A percentile compares a stretch with the other conserved stretches of the same genome.
phyloP scores from a whole-genome alignment of 1,284 basidiomycete genomes.

The Boletus holoroseus region DNA sequence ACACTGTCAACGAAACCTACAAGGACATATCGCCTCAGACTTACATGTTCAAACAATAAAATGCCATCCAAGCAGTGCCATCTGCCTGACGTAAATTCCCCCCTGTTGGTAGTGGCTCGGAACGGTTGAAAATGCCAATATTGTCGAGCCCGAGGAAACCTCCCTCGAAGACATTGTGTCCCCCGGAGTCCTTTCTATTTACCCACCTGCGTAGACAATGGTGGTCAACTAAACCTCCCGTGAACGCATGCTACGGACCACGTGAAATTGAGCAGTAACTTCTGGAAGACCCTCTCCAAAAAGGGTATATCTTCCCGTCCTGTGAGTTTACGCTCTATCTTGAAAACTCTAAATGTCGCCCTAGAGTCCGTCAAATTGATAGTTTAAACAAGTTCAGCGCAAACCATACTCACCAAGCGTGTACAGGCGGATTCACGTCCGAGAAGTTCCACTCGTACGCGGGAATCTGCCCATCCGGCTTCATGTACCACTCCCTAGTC shows the following conservation, averaged over 20 bases:
- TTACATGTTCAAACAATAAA: conserved; percentile 94
- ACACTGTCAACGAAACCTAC: conserved; percentile 2
- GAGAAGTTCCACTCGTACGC: conserved; percentile 99
- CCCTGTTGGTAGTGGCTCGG: conserved; percentile 92
- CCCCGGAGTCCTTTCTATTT: conserved; percentile 92
- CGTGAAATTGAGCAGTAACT: conserved; percentile 93
- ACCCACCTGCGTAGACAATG: conserved; percentile 71
- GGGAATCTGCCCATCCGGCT: conserved; percentile 95
- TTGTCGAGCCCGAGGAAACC: conserved; percentile 98
- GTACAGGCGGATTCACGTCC: conserved; percentile 96
- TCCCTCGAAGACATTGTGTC: conserved; percentile 96
- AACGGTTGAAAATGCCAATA: conserved; percentile 97
- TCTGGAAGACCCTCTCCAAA: conserved; percentile 97
- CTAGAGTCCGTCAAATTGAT: conserved; percentile 33
- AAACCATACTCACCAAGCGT: conserved; percentile 68
- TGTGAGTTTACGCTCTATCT: conserved; percentile 93
- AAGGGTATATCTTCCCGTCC: conserved; percentile 89
- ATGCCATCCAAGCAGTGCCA: conserved; percentile 99
- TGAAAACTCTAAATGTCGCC: conserved; percentile 96
- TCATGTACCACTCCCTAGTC: conserved; percentile 98
- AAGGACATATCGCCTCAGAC: conserved; percentile 19
- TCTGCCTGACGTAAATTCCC: conserved; percentile 91
- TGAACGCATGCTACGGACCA: conserved; percentile 49
- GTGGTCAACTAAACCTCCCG: neutral
- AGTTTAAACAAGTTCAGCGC: neutral